These are phyloP conservation scores for Erysimum cheiri DNA, from an alignment of 441 rosid genomes.

Conservation along the genomic window DNA sequence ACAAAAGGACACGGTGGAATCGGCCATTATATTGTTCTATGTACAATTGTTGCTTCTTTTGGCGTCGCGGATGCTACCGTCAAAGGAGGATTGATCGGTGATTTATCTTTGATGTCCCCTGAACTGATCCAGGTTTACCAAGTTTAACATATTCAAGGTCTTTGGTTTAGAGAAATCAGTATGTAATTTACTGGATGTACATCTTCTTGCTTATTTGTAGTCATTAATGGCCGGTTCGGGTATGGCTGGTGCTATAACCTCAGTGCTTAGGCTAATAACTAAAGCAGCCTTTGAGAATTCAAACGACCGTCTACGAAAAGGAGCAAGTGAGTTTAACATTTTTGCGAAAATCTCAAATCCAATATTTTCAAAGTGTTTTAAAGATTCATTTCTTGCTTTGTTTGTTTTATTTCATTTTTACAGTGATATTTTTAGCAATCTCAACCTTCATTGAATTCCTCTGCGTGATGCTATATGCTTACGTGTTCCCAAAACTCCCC, in stretches of 20 bases:
- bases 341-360: background rate
- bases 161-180: background rate
- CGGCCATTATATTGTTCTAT: conserved; percentile 63
- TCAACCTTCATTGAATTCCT: conserved; percentile 41
- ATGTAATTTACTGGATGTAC: background rate
- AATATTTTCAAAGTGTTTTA: background rate
- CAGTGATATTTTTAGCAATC: conserved; percentile 46
- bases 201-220: conserved; percentile 45
- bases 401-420: background rate
- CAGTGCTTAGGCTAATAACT: conserved; percentile 72
- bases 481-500: conserved; percentile 45
- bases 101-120: conserved; percentile 82
- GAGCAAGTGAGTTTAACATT: conserved; percentile 53
- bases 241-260: conserved; percentile 78
- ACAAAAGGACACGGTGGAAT: conserved; percentile 57
- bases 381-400: background rate
- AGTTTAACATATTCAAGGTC: background rate
- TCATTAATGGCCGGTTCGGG: conserved; percentile 79
- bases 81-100: conserved; percentile 89
- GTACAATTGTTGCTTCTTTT: conserved; percentile 63
- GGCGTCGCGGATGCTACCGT: conserved; percentile 81
- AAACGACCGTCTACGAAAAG: conserved; percentile 62
- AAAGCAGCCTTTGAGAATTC: conserved; percentile 75
- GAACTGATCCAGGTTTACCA: conserved; percentile 75
- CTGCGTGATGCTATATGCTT: conserved; percentile 40